Evolutionary conservation across 2,329 filamentous ascomycete genomes (phyloP), one percentile per base, ranked within the genome.

Genomic region (Fusarium euwallaceae): DNA sequence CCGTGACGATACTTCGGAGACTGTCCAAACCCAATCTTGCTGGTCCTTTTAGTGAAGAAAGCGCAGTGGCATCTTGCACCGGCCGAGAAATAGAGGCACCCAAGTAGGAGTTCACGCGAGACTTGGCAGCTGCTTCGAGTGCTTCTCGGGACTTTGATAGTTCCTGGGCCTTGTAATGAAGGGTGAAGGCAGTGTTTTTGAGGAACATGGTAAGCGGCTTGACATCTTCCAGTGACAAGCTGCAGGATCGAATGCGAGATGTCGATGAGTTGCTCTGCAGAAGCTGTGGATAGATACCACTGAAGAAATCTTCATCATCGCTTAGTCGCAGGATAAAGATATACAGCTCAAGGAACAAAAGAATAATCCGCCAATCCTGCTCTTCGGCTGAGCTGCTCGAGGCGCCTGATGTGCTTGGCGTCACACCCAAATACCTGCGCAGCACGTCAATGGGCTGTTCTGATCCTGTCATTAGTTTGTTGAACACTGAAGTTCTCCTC

Each of bases 241-340:
- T 92, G 81, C 94, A 93, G 71, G 84, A 87, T 82, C 87, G 88
- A 73, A 88, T 87, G 63, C 86, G 87, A 61, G 86, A 88, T 65
- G 78, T 85, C 27, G 81, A 84, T 32, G 81, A 84, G 58, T 81
- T 82, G 22, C 77, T 80, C n/a, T 83, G 82, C 22, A 84, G 75
- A 34, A 81, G 67, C 64, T 79, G 75, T 29, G 86, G 84, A 43
- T 82, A 84, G 71, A 89, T 84, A 65, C 88, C 87, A 66, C 91
- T 89, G 71, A 97, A 93, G 80, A 99, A 99, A 78, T 99, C 97
- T 75, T 98, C 96, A 73, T 99, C 97, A 76, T 99, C 97, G 81
- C 96, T 97, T 37, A 98, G 91, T 76, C 97, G 93, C 14, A 98
- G 86, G 3, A 98, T 91, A 80, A 98, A 98, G 3, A 93, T 95